phyloP scores from a whole-genome alignment of 1,284 basidiomycete species.

The Amylostereum chailletii region DNA sequence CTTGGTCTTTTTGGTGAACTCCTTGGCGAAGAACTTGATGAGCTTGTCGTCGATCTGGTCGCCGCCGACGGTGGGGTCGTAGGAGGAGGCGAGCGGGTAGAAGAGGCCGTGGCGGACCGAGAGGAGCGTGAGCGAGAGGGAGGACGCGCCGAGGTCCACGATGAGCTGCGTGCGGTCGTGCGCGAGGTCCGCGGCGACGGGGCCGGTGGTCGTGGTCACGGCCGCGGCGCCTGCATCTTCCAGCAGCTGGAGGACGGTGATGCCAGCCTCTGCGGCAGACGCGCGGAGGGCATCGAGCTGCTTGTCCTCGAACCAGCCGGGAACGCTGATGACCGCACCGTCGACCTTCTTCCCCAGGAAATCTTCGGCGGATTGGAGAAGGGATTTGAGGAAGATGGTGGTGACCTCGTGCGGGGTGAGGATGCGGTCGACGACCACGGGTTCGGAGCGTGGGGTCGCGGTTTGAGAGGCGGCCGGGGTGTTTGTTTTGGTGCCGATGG shows the following conservation, averaged over 20 bases:
- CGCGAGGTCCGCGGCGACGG: constrained; percentile 33
- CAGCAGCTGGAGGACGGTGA: constrained; percentile 78
- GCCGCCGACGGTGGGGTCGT: constrained; percentile 41
- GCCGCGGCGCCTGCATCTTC: constrained; percentile 81
- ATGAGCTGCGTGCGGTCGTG: constrained; percentile 61
- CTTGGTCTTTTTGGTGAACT: constrained; percentile 97
- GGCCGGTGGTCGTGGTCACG: constrained; percentile 41
- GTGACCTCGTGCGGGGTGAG: constrained; percentile 83
- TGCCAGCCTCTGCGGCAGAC: constrained; percentile 76
- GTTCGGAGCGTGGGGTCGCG: constrained; percentile 74
- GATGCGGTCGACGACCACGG: constrained; percentile 65
- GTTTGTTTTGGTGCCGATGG: constrained; percentile 32
- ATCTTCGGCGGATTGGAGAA: constrained; percentile 85
- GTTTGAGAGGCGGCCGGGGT: constrained; percentile 64
- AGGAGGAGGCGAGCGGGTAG: constrained; percentile 42
- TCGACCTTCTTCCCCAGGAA: constrained; percentile 82
- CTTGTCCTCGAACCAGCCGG: constrained; percentile 62
- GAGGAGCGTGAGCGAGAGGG: constrained; percentile 51
- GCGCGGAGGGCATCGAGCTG: constrained; percentile 69
- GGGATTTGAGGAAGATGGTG: constrained; percentile 78
- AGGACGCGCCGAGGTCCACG: constrained; percentile 66
- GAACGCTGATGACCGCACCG: constrained; percentile 82
- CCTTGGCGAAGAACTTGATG: constrained; percentile 89
- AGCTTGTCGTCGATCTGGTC: constrained; percentile 75
- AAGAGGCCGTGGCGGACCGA: constrained; percentile 62